Evolutionary conservation across 768 basidiomycete genomes (phyloP).

Genomic region (Rhizopogon sp.): DNA sequence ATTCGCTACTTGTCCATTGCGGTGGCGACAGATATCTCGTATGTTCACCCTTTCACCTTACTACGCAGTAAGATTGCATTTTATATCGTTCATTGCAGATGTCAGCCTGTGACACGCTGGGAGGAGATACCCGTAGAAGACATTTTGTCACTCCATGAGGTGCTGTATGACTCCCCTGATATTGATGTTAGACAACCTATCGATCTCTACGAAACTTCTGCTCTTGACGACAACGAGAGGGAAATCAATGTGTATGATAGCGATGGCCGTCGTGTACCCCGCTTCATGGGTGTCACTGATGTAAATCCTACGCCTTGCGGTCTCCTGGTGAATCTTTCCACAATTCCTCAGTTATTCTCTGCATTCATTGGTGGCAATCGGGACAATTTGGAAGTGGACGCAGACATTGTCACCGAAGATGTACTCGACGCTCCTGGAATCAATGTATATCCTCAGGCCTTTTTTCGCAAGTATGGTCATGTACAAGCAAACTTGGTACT

Average conservation of each 20-base stretch:
- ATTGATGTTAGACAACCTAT: not conserved
- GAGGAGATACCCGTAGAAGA: not conserved
- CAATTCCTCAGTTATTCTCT: not conserved
- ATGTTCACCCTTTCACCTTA: not conserved
- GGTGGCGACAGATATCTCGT: not conserved
- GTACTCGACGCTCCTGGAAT: not conserved
- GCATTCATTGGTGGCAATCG: not conserved
- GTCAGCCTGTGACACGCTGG: not conserved
- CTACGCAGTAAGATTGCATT: too few species aligned
- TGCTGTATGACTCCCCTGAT: not conserved
- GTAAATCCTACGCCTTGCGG: not conserved
- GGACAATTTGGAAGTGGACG: not conserved
- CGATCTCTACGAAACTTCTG: not conserved
- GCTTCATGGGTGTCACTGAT: not conserved
- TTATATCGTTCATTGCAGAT: not conserved
- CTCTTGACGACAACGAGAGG: not conserved
- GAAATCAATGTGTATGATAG: not conserved
- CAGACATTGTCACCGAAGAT: not conserved
- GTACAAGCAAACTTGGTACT: not conserved
- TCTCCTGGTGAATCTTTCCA: not conserved
- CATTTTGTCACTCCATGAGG: not conserved
- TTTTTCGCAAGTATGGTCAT: not conserved
- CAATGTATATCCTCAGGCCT: not conserved
- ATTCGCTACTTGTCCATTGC: not conserved
- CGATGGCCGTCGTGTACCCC: not conserved